Percentiles rank a stretch among this genome's conserved stretches.
phyloP scores from a whole-genome alignment of 345 rosid species.

The Gossypium raimondii region DNA sequence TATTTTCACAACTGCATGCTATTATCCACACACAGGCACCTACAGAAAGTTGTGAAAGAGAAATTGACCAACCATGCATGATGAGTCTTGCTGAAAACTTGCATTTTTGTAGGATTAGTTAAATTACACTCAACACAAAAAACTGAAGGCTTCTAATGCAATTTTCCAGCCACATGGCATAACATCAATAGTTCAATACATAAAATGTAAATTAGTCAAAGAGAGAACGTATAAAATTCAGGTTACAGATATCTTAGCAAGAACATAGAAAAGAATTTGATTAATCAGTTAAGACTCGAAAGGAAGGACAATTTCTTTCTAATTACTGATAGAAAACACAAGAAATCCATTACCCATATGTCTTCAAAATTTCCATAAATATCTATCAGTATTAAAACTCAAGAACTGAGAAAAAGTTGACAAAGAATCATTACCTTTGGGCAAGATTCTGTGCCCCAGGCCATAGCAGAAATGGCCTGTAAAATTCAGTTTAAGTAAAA shows the following conservation, averaged over 20 bases:
- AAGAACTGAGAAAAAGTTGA: not conserved
- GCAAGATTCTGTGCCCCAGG: conserved; percentile 95
- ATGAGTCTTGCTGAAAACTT: not conserved
- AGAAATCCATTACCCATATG: not conserved
- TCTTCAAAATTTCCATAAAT: not conserved
- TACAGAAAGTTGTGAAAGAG: not conserved
- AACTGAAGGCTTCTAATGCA: not conserved
- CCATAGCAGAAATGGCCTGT: conserved; percentile 95
- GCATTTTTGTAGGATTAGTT: not conserved
- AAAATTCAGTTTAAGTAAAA: not conserved
- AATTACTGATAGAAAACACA: not conserved
- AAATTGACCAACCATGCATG: not conserved
- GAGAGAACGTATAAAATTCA: not conserved
- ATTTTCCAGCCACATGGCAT: not conserved
- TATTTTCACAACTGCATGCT: not conserved
- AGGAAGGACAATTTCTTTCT: not conserved
- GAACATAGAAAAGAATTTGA: not conserved
- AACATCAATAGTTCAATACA: not conserved
- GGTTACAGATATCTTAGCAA: not conserved
- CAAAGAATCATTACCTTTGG: conserved; percentile 59
- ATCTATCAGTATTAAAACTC: not conserved
- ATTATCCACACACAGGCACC: not conserved
- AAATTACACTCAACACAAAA: not conserved
- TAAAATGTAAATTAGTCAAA: not conserved
- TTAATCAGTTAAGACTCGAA: not conserved